A percentile compares a stretch with the other conserved stretches of the same genome.
Evolutionary conservation across 1,139 yeast genomes (phyloP).

Genomic region (Meyerozyma sp.): DNA sequence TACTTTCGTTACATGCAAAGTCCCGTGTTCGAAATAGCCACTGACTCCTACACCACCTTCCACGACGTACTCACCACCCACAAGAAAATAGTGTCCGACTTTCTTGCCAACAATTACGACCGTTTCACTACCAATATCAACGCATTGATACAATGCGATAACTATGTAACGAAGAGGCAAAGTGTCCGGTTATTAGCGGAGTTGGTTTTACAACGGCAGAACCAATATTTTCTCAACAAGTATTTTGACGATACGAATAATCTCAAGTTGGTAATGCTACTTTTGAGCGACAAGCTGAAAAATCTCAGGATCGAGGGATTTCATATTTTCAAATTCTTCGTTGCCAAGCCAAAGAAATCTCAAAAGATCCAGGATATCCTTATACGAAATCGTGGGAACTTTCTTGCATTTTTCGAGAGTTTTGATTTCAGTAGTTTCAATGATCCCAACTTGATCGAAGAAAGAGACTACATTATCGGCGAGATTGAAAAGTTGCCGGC

Average conservation of each 20-base stretch:
- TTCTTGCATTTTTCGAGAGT: conserved; percentile 61
- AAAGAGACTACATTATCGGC: conserved; percentile 71
- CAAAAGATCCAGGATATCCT: conserved; percentile 76
- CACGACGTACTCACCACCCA: conserved; percentile 68
- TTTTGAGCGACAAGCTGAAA: conserved; percentile 82
- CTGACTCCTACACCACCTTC: conserved; percentile 80
- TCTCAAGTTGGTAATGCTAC: conserved; percentile 77
- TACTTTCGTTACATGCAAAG: conserved; percentile 73
- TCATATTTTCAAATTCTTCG: conserved; percentile 87
- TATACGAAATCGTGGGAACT: conserved; percentile 73
- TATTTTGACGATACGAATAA: conserved; percentile 81
- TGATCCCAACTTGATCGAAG: conserved; percentile 70
- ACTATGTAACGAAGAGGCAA: conserved; percentile 91
- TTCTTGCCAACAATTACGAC: conserved; percentile 51
- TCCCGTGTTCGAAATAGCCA: conserved; percentile 81
- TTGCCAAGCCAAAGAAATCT: conserved; percentile 89
- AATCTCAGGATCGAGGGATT: conserved; percentile 88
- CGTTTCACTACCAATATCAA: conserved; percentile 60
- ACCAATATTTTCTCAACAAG: conserved; percentile 65
- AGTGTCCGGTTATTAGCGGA: conserved; percentile 74
- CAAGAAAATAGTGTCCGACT: conserved; percentile 63
- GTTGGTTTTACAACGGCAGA: conserved; percentile 68
- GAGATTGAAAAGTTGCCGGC: conserved; percentile 67
- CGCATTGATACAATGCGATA: conserved; percentile 63
- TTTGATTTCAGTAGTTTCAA: conserved; percentile 62